phyloP scores from a whole-genome alignment of 495 filamentous ascomycete genomes.

The Aspergillus incahuasiensis region DNA sequence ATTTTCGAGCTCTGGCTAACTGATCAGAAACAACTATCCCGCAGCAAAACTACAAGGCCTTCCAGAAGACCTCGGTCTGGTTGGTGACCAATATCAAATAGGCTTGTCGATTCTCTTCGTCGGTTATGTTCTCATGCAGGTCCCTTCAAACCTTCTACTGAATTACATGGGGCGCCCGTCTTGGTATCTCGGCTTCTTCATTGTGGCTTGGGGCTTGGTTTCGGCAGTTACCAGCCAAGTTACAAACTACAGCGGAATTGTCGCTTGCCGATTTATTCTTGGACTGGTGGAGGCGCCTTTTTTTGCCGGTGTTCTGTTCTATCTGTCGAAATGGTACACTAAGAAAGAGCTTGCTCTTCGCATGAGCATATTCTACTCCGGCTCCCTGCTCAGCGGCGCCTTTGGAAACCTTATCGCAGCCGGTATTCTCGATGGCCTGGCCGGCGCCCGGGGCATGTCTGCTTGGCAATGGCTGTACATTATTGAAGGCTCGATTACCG shows the following conservation, averaged over 20 bases:
- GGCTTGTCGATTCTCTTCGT: constrained; percentile 51
- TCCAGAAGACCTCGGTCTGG: constrained; percentile 38
- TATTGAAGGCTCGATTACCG: constrained; percentile 42
- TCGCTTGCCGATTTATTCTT: constrained; percentile 51
- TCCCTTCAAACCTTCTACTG: constrained; percentile 57
- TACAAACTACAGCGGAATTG: constrained; percentile 48
- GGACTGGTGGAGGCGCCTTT: constrained; percentile 50
- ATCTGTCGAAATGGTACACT: constrained; percentile 59
- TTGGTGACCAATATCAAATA: constrained; percentile 40
- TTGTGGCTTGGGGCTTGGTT: constrained; percentile 50
- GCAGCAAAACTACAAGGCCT: constrained; percentile 54
- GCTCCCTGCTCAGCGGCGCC: constrained; percentile 57
- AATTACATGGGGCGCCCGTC: constrained; percentile 53
- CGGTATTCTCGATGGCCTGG: constrained; percentile 44
- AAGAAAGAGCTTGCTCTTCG: constrained; percentile 52
- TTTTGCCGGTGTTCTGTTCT: constrained; percentile 50
- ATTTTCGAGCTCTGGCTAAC: constrained; percentile 11
- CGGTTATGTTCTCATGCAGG: constrained; percentile 50
- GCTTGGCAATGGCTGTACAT: constrained; percentile 54
- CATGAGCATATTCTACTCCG: constrained; percentile 64
- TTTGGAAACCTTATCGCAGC: constrained; percentile 61
- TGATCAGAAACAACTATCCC: constrained; percentile 48
- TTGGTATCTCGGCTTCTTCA: constrained; percentile 46
- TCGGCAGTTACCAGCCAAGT: constrained; percentile 49
- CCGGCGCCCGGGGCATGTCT: constrained; percentile 34